These are phyloP conservation scores for Pisolithus thermaeus DNA, from an alignment of 1,284 basidiomycete genomes.

Conservation along the genomic window DNA sequence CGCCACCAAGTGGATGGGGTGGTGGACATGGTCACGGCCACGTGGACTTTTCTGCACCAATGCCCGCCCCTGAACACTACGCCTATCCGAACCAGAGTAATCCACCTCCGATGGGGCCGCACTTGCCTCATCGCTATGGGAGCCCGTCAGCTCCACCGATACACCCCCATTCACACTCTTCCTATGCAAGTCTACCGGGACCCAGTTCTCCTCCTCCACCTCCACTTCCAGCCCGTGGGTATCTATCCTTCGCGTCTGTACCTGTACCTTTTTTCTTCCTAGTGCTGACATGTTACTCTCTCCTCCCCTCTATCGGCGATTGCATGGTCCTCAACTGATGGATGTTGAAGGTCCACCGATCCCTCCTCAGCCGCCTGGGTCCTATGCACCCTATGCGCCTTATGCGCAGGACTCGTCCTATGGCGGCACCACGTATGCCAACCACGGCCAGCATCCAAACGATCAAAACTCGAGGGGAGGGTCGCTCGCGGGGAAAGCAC, in stretches of 20 bases:
- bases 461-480: not conserved
- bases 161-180: not conserved
- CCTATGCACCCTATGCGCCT: slow-evolving; percentile 5
- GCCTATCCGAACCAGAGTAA: not conserved
- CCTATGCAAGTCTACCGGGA: not conserved
- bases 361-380: slow-evolving; percentile 4
- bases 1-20: not conserved
- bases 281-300: not conserved
- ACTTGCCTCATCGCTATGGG: not conserved
- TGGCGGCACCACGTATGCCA: slow-evolving; percentile 1
- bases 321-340: not conserved
- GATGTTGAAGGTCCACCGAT: slow-evolving; percentile 2
- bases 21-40: not conserved
- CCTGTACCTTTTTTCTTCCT: not conserved
- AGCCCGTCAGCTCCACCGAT: not conserved
- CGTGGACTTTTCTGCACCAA: not conserved
- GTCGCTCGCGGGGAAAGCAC: slow-evolving; percentile 10
- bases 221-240: slow-evolving; percentile 11
- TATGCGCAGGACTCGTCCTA: slow-evolving; percentile 8
- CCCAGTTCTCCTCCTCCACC: slow-evolving; percentile 3
- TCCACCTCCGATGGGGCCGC: not conserved
- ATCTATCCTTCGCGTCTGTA: not conserved
- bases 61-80: not conserved
- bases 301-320: not conserved
- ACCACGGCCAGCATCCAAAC: not conserved